These are phyloP conservation scores for Xanthoparmelia taractica DNA, from an alignment of 495 filamentous ascomycete genomes.

Conservation along the genomic window DNA sequence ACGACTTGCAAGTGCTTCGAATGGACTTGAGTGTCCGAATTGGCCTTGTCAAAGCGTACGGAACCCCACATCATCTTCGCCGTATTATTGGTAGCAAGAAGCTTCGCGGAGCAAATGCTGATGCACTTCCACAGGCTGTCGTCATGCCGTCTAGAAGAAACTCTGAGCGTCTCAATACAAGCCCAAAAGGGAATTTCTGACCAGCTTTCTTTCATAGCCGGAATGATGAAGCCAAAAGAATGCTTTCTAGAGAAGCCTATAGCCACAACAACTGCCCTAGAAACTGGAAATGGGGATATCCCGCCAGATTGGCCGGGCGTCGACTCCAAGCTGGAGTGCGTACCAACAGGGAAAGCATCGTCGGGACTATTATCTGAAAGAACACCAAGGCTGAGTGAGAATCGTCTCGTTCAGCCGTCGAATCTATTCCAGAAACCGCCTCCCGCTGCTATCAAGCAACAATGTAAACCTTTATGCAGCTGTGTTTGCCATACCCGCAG, in stretches of 20 bases:
- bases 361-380: no score
- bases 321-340: no score
- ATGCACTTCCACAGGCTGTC: conserved; percentile 5
- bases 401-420: no score
- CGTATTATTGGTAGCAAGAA: neutral
- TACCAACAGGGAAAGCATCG: no score
- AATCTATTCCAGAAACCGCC: no score
- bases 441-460: neutral
- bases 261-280: no score
- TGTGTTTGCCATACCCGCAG: conserved; percentile 13
- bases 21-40: conserved; percentile 11
- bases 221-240: neutral
- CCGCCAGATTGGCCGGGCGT: no score
- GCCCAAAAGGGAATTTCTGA: conserved; percentile 1
- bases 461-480: conserved; percentile 18
- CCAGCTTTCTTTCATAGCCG: neutral
- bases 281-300: no score
- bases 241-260: neutral
- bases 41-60: conserved; percentile 11
- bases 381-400: no score
- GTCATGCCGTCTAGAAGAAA: conserved; percentile 3
- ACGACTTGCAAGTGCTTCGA: conserved; percentile 2
- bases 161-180: neutral
- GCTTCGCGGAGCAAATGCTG: neutral
- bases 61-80: neutral